Percentiles rank a stretch among this genome's conserved stretches.
Conservation (phyloP, 805 yeast species). For the Wickerhamomyces bisporus region DNA sequence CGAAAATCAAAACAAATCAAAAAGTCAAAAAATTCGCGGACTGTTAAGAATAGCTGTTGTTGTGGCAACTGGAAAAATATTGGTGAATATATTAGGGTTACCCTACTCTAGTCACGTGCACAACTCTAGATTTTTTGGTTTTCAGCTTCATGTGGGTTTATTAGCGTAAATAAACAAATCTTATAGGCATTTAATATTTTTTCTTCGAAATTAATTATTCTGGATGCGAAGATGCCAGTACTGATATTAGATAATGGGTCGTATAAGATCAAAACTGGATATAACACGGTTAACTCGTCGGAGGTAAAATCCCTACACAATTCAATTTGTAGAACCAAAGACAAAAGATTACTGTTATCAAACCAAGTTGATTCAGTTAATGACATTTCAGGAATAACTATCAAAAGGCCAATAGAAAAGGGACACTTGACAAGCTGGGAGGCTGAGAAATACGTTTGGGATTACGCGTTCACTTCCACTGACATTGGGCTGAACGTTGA, state of each 20-base stretch:
- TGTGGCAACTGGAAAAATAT: neutral
- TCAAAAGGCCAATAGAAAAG: slow-evolving; percentile 79
- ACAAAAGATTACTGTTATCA: slow-evolving; percentile 68
- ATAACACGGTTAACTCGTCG: slow-evolving; percentile 28
- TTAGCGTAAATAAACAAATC: neutral
- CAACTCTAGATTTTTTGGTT: too few species aligned
- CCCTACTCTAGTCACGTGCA: too few species aligned
- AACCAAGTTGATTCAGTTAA: slow-evolving; percentile 58
- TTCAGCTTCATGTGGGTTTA: too few species aligned
- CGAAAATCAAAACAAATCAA: neutral
- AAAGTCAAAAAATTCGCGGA: neutral
- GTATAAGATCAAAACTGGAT: slow-evolving; percentile 68
- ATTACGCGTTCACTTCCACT: slow-evolving; percentile 40
- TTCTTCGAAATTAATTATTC: too few species aligned
- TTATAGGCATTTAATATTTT: too few species aligned
- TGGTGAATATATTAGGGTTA: too few species aligned
- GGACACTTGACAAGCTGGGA: slow-evolving; percentile 94
- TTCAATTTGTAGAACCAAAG: slow-evolving; percentile 68
- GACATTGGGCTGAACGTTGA: slow-evolving; percentile 37
- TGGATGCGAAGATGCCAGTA: slow-evolving; percentile 11
- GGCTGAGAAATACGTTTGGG: slow-evolving; percentile 86
- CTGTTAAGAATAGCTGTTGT: neutral
- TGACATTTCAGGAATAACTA: slow-evolving; percentile 68
- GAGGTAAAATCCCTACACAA: slow-evolving; percentile 55
- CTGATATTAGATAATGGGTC: slow-evolving; percentile 89